phyloP scores from a whole-genome alignment of 2,329 filamentous ascomycete species.

The Alternaria conjuncta region DNA sequence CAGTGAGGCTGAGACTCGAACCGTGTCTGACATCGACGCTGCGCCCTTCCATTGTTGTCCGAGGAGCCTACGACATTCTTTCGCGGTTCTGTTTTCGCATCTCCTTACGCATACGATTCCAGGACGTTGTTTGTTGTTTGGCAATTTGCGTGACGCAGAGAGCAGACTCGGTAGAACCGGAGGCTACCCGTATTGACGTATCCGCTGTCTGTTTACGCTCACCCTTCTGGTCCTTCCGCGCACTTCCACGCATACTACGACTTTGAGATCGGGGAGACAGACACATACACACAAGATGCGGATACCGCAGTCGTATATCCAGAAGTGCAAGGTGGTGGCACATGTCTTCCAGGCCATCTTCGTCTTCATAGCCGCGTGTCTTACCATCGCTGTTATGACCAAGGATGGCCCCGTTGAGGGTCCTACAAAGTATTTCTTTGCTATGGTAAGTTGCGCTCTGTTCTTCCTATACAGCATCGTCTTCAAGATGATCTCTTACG shows the following conservation, averaged over 20 bases:
- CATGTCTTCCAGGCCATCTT: slow-evolving; percentile 62
- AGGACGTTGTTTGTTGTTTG: neutral
- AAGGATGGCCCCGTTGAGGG: slow-evolving; percentile 61
- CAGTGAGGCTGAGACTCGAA: slow-evolving; percentile 24
- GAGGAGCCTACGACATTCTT: neutral
- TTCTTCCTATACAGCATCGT: neutral
- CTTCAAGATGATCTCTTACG: neutral
- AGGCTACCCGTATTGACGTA: neutral
- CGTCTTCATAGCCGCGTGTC: slow-evolving; percentile 64
- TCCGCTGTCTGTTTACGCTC: slow-evolving; percentile 1
- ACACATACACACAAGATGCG: slow-evolving; percentile 45
- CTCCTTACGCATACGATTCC: neutral
- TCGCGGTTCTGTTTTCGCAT: neutral
- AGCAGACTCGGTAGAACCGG: neutral
- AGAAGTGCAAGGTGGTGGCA: slow-evolving; percentile 62
- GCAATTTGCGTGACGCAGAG: neutral
- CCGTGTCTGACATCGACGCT: neutral
- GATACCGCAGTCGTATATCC: slow-evolving; percentile 55
- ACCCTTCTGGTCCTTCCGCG: neutral
- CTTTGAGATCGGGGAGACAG: neutral
- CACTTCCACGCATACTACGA: neutral
- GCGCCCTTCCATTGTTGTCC: neutral
- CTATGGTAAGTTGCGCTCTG: slow-evolving; percentile 56
- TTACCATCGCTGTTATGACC: slow-evolving; percentile 65
- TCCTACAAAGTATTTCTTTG: slow-evolving; percentile 63